These are phyloP conservation scores for Quercus lobata DNA, from an alignment of 331 rosid genomes.

Conservation along the genomic window DNA sequence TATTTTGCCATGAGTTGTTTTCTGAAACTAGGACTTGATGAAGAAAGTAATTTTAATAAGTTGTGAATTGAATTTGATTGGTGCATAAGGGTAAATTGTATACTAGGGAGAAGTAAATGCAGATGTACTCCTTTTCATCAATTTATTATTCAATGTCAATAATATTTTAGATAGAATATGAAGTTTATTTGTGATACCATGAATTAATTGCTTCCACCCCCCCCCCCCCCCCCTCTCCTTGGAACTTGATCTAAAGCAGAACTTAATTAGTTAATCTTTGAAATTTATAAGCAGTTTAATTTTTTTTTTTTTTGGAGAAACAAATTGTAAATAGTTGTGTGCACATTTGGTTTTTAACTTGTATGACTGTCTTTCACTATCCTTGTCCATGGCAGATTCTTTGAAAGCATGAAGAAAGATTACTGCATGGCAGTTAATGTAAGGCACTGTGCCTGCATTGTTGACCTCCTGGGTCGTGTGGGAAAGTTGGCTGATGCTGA, in stretches of 20 bases:
- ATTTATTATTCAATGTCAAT: background rate
- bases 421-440: conserved; percentile 35
- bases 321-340: background rate
- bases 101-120: background rate
- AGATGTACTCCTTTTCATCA: background rate
- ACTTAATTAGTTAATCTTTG: background rate
- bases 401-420: conserved; percentile 40
- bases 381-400: conserved; percentile 19
- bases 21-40: background rate
- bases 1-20: background rate
- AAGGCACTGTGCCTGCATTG: conserved; percentile 50
- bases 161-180: background rate
- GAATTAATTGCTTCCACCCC: background rate
- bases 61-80: too few species aligned
- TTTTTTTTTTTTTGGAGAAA: background rate
- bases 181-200: background rate
- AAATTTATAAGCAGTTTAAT: background rate
- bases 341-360: too few species aligned
- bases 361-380: background rate
- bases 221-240: too few species aligned
- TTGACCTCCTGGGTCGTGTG: conserved; percentile 57
- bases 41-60: too few species aligned
- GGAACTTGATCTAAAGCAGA: too few species aligned
- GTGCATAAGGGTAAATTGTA: too few species aligned
- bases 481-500: conserved; percentile 51